phyloP scores from a whole-genome alignment of 192 early-diverging fungal species.

The Coemansia umbellata region DNA sequence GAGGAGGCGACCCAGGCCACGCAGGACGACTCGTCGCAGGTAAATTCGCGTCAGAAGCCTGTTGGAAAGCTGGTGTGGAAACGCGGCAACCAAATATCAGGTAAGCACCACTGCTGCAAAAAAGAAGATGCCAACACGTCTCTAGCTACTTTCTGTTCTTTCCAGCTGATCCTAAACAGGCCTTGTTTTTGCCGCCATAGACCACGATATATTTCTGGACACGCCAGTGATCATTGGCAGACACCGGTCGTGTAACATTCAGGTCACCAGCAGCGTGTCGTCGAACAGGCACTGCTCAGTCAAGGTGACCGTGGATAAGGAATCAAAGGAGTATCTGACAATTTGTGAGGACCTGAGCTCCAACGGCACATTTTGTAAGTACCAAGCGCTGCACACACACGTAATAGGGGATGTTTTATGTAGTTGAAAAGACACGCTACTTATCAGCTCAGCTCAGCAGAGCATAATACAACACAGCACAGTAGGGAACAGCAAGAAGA shows the following conservation, averaged over 20 bases:
- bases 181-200: constrained; percentile 17
- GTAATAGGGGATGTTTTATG: too few relatives aligned
- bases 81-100: constrained; percentile 31
- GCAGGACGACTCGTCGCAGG: constrained; percentile 35
- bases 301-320: constrained; percentile 30
- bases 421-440: too few relatives aligned
- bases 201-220: constrained; percentile 47
- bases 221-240: constrained; percentile 43
- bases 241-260: constrained; percentile 49
- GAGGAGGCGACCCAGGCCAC: constrained; percentile 47
- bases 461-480: too few relatives aligned
- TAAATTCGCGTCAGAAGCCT: constrained; percentile 26
- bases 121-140: too few relatives aligned
- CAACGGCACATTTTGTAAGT: constrained; percentile 56
- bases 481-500: constrained; percentile 49
- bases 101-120: constrained; percentile 10
- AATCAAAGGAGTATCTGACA: constrained; percentile 23
- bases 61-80: constrained; percentile 53
- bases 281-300: constrained; percentile 54
- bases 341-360: constrained; percentile 57
- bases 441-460: too few relatives aligned
- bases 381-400: too few relatives aligned
- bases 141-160: too few relatives aligned
- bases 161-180: too few relatives aligned
- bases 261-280: constrained; percentile 42